Conservation (phyloP, 805 yeast species). For the Yarrowia sp. region DNA sequence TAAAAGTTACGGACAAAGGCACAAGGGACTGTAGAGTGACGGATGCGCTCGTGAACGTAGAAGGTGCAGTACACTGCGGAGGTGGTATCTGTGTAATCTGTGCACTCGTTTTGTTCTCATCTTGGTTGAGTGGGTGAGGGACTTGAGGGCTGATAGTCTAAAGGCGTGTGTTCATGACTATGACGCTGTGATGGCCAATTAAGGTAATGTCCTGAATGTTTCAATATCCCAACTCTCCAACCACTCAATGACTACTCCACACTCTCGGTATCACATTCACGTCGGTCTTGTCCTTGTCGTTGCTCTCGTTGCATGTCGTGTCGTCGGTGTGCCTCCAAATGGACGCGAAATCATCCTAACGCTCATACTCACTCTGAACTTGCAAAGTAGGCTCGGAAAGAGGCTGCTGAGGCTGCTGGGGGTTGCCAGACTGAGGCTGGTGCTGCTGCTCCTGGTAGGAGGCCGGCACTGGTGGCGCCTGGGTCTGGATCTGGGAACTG, state of each 20-base stretch:
- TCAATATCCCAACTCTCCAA: too few species aligned
- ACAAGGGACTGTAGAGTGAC: too few species aligned
- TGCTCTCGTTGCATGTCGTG: not conserved
- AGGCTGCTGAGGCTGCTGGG: not conserved
- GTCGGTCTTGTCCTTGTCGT: not conserved
- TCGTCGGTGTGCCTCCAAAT: not conserved
- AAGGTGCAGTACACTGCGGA: not conserved
- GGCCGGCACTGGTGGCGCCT: constrained; percentile 9
- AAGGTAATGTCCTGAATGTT: too few species aligned
- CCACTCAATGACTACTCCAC: too few species aligned
- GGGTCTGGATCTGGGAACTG: constrained; percentile 8
- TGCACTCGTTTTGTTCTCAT: not conserved
- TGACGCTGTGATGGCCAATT: too few species aligned
- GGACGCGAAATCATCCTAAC: not conserved
- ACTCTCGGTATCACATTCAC: too few species aligned
- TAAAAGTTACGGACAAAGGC: too few species aligned
- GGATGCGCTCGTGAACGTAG: not conserved
- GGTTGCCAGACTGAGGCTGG: not conserved
- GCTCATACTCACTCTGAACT: constrained; percentile 18
- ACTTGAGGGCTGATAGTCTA: too few species aligned
- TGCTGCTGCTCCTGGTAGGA: not conserved
- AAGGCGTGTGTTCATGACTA: too few species aligned
- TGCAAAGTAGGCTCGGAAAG: constrained; percentile 23
- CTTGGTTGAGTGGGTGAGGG: not conserved
- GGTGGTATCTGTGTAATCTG: not conserved